These are phyloP conservation scores for Apiospora aurea DNA, from an alignment of 2,329 filamentous ascomycete genomes.

Conservation along the genomic window DNA sequence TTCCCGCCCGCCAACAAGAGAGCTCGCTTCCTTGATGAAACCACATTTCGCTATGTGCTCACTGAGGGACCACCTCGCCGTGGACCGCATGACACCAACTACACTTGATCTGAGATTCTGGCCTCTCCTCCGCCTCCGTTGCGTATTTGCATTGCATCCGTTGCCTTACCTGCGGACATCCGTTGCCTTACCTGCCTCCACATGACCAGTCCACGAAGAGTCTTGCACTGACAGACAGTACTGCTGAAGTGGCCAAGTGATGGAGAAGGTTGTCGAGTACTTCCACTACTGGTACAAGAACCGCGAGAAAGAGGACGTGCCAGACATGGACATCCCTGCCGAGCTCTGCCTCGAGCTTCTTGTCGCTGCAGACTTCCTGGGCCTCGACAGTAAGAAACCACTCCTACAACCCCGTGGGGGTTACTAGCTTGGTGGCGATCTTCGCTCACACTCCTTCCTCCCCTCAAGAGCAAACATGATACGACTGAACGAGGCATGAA, in stretches of 20 bases:
- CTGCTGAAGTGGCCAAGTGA: constrained; percentile 67
- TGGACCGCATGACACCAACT: constrained; percentile 61
- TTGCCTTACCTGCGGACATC: constrained; percentile 15
- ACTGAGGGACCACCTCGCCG: constrained; percentile 53
- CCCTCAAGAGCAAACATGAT: constrained; percentile 29
- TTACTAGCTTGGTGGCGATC: not conserved
- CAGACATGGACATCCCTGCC: constrained; percentile 81
- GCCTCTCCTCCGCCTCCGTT: constrained; percentile 27
- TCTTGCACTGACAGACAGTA: constrained; percentile 22
- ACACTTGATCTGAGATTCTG: constrained; percentile 69
- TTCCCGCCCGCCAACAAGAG: not conserved
- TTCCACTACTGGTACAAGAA: constrained; percentile 83
- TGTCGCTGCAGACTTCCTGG: constrained; percentile 79
- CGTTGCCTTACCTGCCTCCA: constrained; percentile 27
- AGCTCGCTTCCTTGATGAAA: constrained; percentile 45
- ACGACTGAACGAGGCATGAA: constrained; percentile 18
- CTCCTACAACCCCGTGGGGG: not conserved
- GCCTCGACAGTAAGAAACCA: constrained; percentile 64
- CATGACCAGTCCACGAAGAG: not conserved
- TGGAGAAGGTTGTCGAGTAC: constrained; percentile 85
- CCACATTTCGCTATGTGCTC: constrained; percentile 51
- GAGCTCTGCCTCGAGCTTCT: constrained; percentile 81
- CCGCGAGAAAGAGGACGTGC: constrained; percentile 73
- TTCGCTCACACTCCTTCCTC: constrained; percentile 27
- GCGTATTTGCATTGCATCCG: constrained; percentile 20